Percentiles rank a stretch among this genome's conserved stretches.
These are phyloP conservation scores for Penicillium sp. DNA, from an alignment of 2,329 filamentous ascomycete genomes.

Conservation along the genomic window DNA sequence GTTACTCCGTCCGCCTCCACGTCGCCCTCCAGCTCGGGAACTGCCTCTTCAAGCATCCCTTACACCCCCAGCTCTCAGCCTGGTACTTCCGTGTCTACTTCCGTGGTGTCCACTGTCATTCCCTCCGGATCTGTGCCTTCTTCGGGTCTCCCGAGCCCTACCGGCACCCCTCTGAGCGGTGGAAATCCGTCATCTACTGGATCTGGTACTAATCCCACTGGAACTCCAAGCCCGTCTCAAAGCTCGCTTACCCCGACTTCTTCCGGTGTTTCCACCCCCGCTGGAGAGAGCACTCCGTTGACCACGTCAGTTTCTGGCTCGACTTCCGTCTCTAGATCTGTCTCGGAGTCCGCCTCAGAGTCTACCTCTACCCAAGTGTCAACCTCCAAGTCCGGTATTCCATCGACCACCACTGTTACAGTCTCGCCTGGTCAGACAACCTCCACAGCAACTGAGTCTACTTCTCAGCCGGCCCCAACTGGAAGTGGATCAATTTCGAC, in stretches of 20 bases:
- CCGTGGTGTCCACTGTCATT: background rate
- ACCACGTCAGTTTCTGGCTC: background rate
- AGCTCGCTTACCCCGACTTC: background rate
- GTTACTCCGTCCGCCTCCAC: constrained; percentile 1
- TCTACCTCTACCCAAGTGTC: background rate
- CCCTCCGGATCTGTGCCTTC: constrained; percentile 1
- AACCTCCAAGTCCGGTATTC: background rate
- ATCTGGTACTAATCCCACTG: too few species aligned
- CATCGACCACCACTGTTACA: background rate
- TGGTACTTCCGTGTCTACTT: background rate
- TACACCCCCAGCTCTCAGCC: background rate
- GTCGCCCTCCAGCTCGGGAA: background rate
- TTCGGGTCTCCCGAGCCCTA: too few species aligned
- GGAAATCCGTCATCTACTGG: too few species aligned
- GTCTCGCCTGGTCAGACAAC: background rate
- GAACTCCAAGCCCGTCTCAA: too few species aligned
- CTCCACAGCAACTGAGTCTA: background rate
- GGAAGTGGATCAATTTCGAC: constrained; percentile 7
- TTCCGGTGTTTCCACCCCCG: too few species aligned
- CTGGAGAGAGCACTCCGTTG: too few species aligned
- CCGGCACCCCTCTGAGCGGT: too few species aligned
- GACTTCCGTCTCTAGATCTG: background rate
- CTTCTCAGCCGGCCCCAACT: constrained; percentile 1
- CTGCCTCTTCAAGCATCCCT: constrained; percentile 2
- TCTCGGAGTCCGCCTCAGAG: too few species aligned